These are phyloP conservation scores for Cercospora brassicicola DNA, from an alignment of 2,329 filamentous ascomycete genomes.

Conservation along the genomic window DNA sequence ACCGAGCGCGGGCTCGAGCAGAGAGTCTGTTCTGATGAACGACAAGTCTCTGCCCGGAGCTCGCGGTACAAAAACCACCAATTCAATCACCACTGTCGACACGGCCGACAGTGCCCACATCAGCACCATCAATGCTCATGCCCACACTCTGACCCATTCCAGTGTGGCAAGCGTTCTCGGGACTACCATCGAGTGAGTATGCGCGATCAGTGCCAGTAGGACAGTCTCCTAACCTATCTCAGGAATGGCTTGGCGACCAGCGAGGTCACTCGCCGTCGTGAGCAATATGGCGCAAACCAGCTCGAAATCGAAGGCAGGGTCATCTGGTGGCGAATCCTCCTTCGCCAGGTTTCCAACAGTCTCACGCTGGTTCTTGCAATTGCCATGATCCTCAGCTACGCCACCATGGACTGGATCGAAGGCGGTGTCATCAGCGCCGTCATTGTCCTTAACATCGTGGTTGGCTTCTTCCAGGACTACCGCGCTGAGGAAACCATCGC, in stretches of 20 bases:
- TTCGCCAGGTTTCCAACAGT: slow-evolving; percentile 43
- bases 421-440: slow-evolving; percentile 60
- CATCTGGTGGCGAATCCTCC: slow-evolving; percentile 37
- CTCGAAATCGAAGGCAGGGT: slow-evolving; percentile 34
- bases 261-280: slow-evolving; percentile 28
- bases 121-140: slow-evolving; percentile 22
- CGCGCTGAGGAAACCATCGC: slow-evolving; percentile 62
- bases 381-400: slow-evolving; percentile 60
- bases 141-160: slow-evolving; percentile 25
- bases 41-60: slow-evolving; percentile 30
- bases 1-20: slow-evolving; percentile 35
- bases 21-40: slow-evolving; percentile 30
- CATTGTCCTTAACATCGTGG: slow-evolving; percentile 59
- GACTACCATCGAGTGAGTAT: slow-evolving; percentile 26
- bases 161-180: slow-evolving; percentile 25
- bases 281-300: slow-evolving; percentile 35
- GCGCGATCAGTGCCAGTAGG: neutral
- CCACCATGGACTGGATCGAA: slow-evolving; percentile 61
- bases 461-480: slow-evolving; percentile 63
- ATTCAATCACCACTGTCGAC: slow-evolving; percentile 21
- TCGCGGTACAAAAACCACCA: slow-evolving; percentile 27
- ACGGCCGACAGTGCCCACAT: slow-evolving; percentile 20
- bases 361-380: slow-evolving; percentile 52
- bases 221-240: slow-evolving; percentile 7
- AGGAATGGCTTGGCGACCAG: slow-evolving; percentile 29